Base-by-base conservation (phyloP, 2,329 filamentous ascomycete species). In the Cucurbitaria berberidis region DNA sequence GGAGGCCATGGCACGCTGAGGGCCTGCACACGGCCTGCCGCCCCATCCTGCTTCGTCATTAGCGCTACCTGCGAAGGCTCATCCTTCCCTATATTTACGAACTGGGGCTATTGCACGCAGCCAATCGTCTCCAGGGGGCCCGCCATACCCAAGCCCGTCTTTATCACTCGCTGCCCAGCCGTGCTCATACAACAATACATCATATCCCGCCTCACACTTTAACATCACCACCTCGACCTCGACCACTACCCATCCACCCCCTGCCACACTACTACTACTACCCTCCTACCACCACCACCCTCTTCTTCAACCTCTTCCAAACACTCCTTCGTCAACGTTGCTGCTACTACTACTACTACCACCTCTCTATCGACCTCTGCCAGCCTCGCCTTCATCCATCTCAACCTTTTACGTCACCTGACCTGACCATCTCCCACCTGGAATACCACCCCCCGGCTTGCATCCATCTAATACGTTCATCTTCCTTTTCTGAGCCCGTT, bases 71-170 rank as follows among this genome's bases (percentile, higher is more conserved):
- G 49, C 57, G 66, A 71, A 29, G 66, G 57, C 65, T 55, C 61
- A 63, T 70, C 69, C 69, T 70, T 68, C 67, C 69, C 67, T 73
- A 68, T 74, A 73, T 73, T 73, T 74, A 70, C 67, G 62, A 62
- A 63, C 63, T 60, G 62, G 69, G 68, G 64, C 65, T 34, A 47
- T 39, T 54, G n/a, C n/a, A 39, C 35, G 47, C 26, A 58, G 59
- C 68, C 71, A 72, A 73, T 73, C 53, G 59, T 51, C 39, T 39
- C 60, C 53, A 45, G 50, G 55, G 47, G 55, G 47, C 57, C 53
- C 43, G 52, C 45, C 51, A 45, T n/a, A 45, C 30, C 44, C 51
- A 57, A 53, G 51, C 59, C 58, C 46, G 56, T 59, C 63, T 70
- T 70, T 67, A 70, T 71, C 64, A 67, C 64, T 65, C n/a, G 58